phyloP scores from a whole-genome alignment of 192 early-diverging fungal genomes.

The Coemansia sp. region DNA sequence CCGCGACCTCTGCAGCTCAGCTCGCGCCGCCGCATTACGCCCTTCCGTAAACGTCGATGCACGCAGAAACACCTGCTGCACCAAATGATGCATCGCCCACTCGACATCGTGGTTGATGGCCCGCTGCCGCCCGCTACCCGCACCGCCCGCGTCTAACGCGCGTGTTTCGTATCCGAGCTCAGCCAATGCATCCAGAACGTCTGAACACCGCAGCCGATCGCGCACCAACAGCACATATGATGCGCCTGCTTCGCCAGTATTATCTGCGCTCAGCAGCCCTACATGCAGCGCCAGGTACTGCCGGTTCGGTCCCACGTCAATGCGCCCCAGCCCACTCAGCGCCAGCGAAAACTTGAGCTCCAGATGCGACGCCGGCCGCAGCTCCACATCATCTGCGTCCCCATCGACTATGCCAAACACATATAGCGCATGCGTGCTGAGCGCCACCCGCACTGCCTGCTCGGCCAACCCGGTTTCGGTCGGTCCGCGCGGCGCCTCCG shows the following conservation, averaged over 20 bases:
- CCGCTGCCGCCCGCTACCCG: slow-evolving; percentile 42
- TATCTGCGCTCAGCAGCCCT: slow-evolving; percentile 13
- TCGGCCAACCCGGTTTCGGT: slow-evolving; percentile 9
- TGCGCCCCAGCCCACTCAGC: slow-evolving; percentile 38
- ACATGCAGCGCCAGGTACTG: slow-evolving; percentile 53
- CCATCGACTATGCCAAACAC: slow-evolving; percentile 35
- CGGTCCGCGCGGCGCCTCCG: slow-evolving; percentile 15
- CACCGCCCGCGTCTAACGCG: slow-evolving; percentile 33
- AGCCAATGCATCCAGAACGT: slow-evolving; percentile 50
- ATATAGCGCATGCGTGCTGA: slow-evolving; percentile 50
- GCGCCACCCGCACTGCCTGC: slow-evolving; percentile 47
- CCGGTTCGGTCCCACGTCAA: slow-evolving; percentile 54
- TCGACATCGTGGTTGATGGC: slow-evolving; percentile 56
- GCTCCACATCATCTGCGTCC: slow-evolving; percentile 34
- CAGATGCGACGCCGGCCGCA: slow-evolving; percentile 45
- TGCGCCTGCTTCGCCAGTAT: background rate
- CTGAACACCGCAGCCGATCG: slow-evolving; percentile 54
- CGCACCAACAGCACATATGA: slow-evolving; percentile 53
- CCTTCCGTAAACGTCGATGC: slow-evolving; percentile 25
- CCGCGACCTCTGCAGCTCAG: slow-evolving; percentile 35
- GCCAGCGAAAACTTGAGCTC: slow-evolving; percentile 34
- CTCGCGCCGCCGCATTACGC: slow-evolving; percentile 13
- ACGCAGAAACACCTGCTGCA: slow-evolving; percentile 51
- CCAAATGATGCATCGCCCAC: slow-evolving; percentile 59
- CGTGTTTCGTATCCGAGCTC: slow-evolving; percentile 53